Percentiles rank a stretch among this genome's conserved stretches.
phyloP scores from a whole-genome alignment of 805 yeast species.

The Metschnikowia sp. region DNA sequence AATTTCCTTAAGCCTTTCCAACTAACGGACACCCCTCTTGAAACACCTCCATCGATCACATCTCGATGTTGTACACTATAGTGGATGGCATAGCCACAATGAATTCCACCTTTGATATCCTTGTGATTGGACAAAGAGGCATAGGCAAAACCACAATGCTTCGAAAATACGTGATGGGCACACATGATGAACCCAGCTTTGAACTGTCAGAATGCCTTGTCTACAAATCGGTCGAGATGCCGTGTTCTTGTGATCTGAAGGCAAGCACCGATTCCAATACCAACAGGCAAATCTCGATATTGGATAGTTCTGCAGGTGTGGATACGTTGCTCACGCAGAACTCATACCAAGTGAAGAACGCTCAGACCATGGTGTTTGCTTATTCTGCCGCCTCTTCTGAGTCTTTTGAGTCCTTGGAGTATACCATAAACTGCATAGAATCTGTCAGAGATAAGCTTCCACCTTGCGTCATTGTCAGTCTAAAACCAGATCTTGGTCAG shows the following conservation, averaged over 20 bases:
- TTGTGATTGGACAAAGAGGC: slow-evolving; percentile 15
- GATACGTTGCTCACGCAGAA: slow-evolving; percentile 28
- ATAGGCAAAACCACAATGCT: slow-evolving; percentile 17
- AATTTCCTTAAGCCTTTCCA: too few species aligned
- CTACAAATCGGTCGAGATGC: slow-evolving; percentile 5
- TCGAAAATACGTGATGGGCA: slow-evolving; percentile 13
- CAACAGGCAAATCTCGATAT: slow-evolving; percentile 27
- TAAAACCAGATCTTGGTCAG: slow-evolving; percentile 25
- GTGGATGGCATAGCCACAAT: slow-evolving; percentile 14
- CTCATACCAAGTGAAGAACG: slow-evolving; percentile 27
- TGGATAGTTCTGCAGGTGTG: slow-evolving; percentile 26
- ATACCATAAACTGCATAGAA: slow-evolving; percentile 23
- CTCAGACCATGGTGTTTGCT: slow-evolving; percentile 27
- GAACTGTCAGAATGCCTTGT: slow-evolving; percentile 13
- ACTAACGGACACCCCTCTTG: too few species aligned
- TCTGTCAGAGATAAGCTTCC: slow-evolving; percentile 25
- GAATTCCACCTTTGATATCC: slow-evolving; percentile 14
- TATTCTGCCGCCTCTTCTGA: slow-evolving; percentile 27
- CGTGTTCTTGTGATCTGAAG: background rate
- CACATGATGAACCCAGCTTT: slow-evolving; percentile 3
- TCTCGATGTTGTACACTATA: slow-evolving; percentile 6
- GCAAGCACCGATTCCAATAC: background rate
- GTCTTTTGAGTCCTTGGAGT: slow-evolving; percentile 29
- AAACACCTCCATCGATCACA: background rate
- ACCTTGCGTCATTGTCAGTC: slow-evolving; percentile 30